Evolutionary conservation across 2,329 filamentous ascomycete species (phyloP).

Genomic region (Parafenestella ontariensis): DNA sequence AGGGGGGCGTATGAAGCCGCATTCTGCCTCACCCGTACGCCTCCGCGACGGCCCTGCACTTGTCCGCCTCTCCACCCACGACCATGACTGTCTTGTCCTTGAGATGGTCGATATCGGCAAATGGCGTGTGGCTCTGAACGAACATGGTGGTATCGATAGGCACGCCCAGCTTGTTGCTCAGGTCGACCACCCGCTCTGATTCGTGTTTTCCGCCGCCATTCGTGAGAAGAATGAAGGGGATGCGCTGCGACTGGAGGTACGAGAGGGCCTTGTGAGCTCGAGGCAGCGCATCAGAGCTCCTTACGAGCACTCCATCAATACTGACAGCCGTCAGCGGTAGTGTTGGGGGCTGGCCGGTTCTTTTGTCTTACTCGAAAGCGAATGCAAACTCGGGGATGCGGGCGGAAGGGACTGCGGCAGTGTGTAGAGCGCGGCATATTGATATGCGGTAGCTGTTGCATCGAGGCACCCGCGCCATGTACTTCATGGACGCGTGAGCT

Average conservation of each 20-base stretch:
- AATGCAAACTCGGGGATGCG: constrained; percentile 59
- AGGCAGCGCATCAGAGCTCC: constrained; percentile 78
- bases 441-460: constrained; percentile 12
- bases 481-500: constrained; percentile 7
- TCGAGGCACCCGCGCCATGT: constrained; percentile 28
- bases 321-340: constrained; percentile 52
- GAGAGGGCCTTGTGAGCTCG: constrained; percentile 76
- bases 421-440: constrained; percentile 35
- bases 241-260: constrained; percentile 74
- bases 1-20: neutral
- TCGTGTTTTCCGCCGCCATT: constrained; percentile 93
- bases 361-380: constrained; percentile 61
- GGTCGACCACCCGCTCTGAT: constrained; percentile 71
- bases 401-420: constrained; percentile 21
- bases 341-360: constrained; percentile 12
- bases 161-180: constrained; percentile 71
- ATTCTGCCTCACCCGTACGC: constrained; percentile 47
- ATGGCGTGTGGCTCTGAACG: constrained; percentile 91
- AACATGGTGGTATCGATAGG: constrained; percentile 73
- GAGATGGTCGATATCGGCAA: constrained; percentile 69
- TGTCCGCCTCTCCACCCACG: constrained; percentile 56
- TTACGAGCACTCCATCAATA: constrained; percentile 95
- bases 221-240: constrained; percentile 93
- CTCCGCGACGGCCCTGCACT: constrained; percentile 76
- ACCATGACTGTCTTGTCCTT: constrained; percentile 61